Evolutionary conservation across 179 eudicot species (phyloP), one percentile per base, ranked within the genome.

Genomic region (Spergularia azorica): DNA sequence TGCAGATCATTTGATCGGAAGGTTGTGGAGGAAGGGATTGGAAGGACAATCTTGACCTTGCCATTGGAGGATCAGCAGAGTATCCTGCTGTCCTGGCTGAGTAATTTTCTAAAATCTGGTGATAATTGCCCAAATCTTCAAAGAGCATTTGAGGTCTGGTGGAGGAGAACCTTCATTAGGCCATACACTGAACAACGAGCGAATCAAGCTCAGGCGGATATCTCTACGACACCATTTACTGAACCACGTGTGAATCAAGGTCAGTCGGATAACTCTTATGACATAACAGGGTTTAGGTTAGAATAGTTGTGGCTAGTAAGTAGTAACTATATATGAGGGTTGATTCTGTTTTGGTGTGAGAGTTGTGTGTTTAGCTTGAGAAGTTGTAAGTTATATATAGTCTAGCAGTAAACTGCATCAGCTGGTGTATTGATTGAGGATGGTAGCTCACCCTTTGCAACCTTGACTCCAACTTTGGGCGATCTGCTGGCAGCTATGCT

Each of bases 131-230:
- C 97, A 0, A 91, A 95, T 88, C 97, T 95, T 67, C 92, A 87
- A 77, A 87, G 82, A 73, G 98, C 98, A 0, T 95, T 95, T 51
- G 97, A 95, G 90, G 98, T 95, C 9, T 95, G 98, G 98, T 95
- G 98, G 98, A 86, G 98, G 58, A 85, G 98, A 86, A 87, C 96
- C 59, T 95, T 95, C 77, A 76, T 92, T 61, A 82, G 92, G 79
- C 94, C 96, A 16, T 89, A 87, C 60, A 82, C 61, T 64, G 98
- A 93, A 56, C 39, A 77, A 51, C 82, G 82, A 39, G 85, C 39
- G 10, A 84, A 67, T 75, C 80, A 81, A 70, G 39, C 64, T 63
- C 86, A 70, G 80, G 70, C 87, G 6, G 86, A 86, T 51, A 79
- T 0, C 32, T 26, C 32, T 26, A 26, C 2, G 32, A 26, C 32